phyloP scores from a whole-genome alignment of 2,329 filamentous ascomycete genomes.

The Aspergillus fumigatiaffinis region DNA sequence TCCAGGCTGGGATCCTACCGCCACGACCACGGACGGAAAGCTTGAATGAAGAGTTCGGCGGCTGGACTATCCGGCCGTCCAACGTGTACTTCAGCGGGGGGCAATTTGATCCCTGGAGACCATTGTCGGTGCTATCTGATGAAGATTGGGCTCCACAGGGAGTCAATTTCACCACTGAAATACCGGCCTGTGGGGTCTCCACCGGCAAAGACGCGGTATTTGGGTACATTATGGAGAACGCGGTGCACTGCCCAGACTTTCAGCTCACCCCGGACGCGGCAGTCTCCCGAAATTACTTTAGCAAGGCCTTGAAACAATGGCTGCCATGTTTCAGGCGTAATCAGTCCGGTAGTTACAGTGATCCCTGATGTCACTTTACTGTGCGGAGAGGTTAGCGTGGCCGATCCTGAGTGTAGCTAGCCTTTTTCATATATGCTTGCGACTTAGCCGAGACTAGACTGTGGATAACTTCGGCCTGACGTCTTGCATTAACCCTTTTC shows the following conservation, averaged over 20 bases:
- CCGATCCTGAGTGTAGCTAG: slow-evolving; percentile 9
- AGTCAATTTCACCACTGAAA: slow-evolving; percentile 34
- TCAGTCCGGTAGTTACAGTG: neutral
- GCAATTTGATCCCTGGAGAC: slow-evolving; percentile 52
- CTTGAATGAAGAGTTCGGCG: slow-evolving; percentile 45
- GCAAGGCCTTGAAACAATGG: slow-evolving; percentile 44
- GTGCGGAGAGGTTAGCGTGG: neutral
- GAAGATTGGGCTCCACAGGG: slow-evolving; percentile 40
- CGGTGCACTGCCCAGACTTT: slow-evolving; percentile 50
- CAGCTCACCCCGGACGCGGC: slow-evolving; percentile 29
- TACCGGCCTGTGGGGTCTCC: slow-evolving; percentile 42
- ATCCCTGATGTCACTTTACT: neutral
- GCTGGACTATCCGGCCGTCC: slow-evolving; percentile 50
- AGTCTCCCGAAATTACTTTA: slow-evolving; percentile 36
- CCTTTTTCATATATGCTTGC: slow-evolving; percentile 12
- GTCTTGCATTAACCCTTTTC: neutral
- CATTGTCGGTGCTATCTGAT: slow-evolving; percentile 42
- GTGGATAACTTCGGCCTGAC: neutral
- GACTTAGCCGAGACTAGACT: slow-evolving; percentile 3
- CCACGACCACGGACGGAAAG: slow-evolving; percentile 34
- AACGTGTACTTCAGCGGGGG: slow-evolving; percentile 50
- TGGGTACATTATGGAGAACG: slow-evolving; percentile 44
- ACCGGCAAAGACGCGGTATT: slow-evolving; percentile 41
- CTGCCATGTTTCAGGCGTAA: slow-evolving; percentile 39
- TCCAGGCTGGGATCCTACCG: slow-evolving; percentile 39